phyloP scores from a whole-genome alignment of 768 basidiomycete genomes.

The Crucibulum laeve region DNA sequence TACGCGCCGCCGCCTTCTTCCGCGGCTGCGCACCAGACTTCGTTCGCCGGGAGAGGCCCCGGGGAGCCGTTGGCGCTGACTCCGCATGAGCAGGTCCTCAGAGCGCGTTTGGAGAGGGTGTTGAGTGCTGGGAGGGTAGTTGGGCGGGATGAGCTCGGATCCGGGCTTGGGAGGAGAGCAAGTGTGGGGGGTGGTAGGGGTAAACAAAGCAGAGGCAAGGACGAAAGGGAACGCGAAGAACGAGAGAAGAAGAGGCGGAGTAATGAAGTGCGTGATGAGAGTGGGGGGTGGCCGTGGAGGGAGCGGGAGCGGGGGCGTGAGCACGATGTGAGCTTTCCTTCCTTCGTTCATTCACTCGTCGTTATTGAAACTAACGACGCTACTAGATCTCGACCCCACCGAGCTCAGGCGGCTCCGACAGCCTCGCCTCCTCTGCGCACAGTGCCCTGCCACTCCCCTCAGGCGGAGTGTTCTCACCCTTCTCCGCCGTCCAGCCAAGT shows the following conservation, averaged over 20 bases:
- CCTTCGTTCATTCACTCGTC: background rate
- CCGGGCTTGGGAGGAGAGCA: too few relatives aligned
- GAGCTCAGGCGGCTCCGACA: too few relatives aligned
- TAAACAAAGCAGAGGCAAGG: background rate
- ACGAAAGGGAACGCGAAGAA: constrained; percentile 1
- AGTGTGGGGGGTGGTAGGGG: constrained; percentile 4
- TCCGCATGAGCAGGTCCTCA: constrained; percentile 52
- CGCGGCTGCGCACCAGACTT: background rate
- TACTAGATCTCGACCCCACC: too few relatives aligned
- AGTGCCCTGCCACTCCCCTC: too few relatives aligned
- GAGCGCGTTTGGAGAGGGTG: constrained; percentile 48
- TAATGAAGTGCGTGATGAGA: constrained; percentile 24
- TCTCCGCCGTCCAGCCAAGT: too few relatives aligned
- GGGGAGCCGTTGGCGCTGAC: constrained; percentile 23
- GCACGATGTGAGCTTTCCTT: background rate
- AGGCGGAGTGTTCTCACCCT: too few relatives aligned
- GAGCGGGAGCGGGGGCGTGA: constrained; percentile 9
- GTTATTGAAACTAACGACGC: background rate
- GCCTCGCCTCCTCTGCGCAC: too few relatives aligned
- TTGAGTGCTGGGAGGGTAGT: constrained; percentile 17
- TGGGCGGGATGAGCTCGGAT: constrained; percentile 1
- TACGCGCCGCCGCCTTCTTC: too few relatives aligned
- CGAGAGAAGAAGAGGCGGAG: constrained; percentile 6
- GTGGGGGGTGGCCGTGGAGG: constrained; percentile 19
- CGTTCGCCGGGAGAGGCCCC: background rate